Percentiles rank a stretch among this genome's conserved stretches.
Conservation (phyloP, 345 rosid species). For the Lagerstroemia speciosa region DNA sequence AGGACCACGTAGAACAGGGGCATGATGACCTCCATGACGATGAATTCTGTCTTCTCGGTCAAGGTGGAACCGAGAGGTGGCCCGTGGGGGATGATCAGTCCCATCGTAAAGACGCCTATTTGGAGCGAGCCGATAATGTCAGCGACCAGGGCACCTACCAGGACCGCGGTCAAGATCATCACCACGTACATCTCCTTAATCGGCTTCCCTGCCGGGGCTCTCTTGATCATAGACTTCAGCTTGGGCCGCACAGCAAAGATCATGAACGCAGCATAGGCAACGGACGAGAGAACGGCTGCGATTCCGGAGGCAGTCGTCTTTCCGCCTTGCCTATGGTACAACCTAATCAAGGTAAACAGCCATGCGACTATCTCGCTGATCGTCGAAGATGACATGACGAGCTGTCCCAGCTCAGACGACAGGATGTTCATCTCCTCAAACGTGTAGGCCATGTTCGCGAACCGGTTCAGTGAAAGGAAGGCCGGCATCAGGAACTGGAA, state of each 20-base stretch:
- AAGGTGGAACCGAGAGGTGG: slow-evolving; percentile 18
- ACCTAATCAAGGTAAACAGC: background rate
- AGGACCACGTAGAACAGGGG: slow-evolving; percentile 18
- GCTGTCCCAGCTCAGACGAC: slow-evolving; percentile 14
- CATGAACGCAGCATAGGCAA: background rate
- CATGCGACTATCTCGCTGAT: background rate
- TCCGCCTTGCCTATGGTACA: background rate
- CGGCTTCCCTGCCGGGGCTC: slow-evolving; percentile 3
- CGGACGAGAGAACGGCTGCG: background rate
- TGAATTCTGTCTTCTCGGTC: slow-evolving; percentile 17
- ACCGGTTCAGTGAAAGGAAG: slow-evolving; percentile 8
- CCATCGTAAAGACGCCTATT: slow-evolving; percentile 13
- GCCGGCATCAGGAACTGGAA: background rate
- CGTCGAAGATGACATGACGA: slow-evolving; percentile 10
- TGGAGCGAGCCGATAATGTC: slow-evolving; percentile 7
- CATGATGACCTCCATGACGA: slow-evolving; percentile 18
- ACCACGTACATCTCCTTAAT: background rate
- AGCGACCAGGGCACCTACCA: background rate
- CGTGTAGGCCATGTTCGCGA: slow-evolving; percentile 9
- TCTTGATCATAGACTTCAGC: background rate
- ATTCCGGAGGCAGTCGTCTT: background rate
- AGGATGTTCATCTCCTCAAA: slow-evolving; percentile 15
- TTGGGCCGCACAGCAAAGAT: background rate
- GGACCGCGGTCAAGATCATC: slow-evolving; percentile 1
- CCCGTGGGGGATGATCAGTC: slow-evolving; percentile 21